Base-by-base conservation (phyloP, 768 basidiomycete genomes). In the Mycena polygramma region DNA sequence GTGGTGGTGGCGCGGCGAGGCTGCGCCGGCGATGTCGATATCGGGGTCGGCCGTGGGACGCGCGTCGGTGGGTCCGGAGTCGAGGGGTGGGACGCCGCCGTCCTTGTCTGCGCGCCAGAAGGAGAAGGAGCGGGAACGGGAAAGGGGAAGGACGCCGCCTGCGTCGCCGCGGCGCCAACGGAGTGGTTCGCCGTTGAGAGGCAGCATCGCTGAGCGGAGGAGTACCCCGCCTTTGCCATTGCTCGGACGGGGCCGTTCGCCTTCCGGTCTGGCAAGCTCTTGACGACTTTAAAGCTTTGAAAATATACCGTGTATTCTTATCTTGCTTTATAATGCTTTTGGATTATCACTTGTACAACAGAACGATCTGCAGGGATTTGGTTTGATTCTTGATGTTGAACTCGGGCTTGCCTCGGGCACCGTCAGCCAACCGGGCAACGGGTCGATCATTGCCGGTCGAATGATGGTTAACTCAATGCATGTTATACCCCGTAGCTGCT, bases 11-110 rank as follows among this genome's bases (percentile, higher is more conserved):
- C 30, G 61, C 35, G 66, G 61, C 14, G 52, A 48, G n/a, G 14
- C 64, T 20, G 35, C 45, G n/a, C 35, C 26, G 9, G 35, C 36
- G 41, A 30, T 14, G 51, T 74, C 77, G 77, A 80, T 46, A 74
- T 70, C 35, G 75, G 75, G 17, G 74, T 68, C 41, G 70, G 79
- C 63, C 76, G 77, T 11, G 71, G 70, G 7, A 80, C 82, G 35
- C 78, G 15, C 15, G 53, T 15, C 30, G 36, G 30, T 10, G 36
- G 30, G 30, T 2, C 30, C 45, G 45, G 45, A 46, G 45, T n/a
- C 37, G 8, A 8, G 83, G 72, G 81, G 81, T 66, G 80, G 78
- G 22, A 83, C 83, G 17, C 83, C 82, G 26, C 81, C 81, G 15
- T 70, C 17, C 17, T 7, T 69, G 22, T 76, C 68, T 11, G 55